Base-by-base conservation (phyloP, 345 rosid genomes). In the Citrus mangshanensis region DNA sequence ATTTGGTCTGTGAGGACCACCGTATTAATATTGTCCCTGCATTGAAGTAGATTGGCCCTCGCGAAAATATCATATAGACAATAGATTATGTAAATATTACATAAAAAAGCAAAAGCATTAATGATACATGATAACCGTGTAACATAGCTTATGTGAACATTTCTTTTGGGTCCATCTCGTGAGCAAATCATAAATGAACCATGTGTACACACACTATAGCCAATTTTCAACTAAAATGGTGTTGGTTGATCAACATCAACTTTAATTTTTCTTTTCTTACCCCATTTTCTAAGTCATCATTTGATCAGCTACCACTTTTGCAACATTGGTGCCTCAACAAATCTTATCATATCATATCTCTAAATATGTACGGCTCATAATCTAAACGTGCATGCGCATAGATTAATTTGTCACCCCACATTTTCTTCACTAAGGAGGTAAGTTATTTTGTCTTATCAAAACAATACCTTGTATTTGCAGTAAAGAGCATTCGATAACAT, bases 181-280 rank as follows among this genome's bases (percentile, higher is more conserved):
- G 25, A 24, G 72, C 72, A 13, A 24, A 24, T 40, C 24, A 19
- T 28, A 3, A 28, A 32, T 5, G 22, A 51, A 51, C 56, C 7
- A 49, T 51, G 1, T 51, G 19, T 18, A 18, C 40, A 32, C 19
- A 30, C 19, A 21, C 51, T 67, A 35, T 3, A 22, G 5, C 49
- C 22, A 69, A 24, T 13, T 42, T 71, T 34, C 40, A 71, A 51
- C 61, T 72, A 55, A 55, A 30, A 55, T 22, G 16, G 64, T 5
- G 75, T 72, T 72, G 75, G 75, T 72, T 56, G 63, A 55, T 72
- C 75, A 72, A 72, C 63, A 72, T 72, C 75, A 30, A 22, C 24
- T 21, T 54, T 21, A 24, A 10, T 16, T 16, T 54, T 40, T 40
- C 8, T 40, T 25, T 70, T 28, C 24, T 71, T 71, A 8, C 54